Evolutionary conservation across 306 rosid genomes (phyloP).

Genomic region (Dalbergia oliveri): DNA sequence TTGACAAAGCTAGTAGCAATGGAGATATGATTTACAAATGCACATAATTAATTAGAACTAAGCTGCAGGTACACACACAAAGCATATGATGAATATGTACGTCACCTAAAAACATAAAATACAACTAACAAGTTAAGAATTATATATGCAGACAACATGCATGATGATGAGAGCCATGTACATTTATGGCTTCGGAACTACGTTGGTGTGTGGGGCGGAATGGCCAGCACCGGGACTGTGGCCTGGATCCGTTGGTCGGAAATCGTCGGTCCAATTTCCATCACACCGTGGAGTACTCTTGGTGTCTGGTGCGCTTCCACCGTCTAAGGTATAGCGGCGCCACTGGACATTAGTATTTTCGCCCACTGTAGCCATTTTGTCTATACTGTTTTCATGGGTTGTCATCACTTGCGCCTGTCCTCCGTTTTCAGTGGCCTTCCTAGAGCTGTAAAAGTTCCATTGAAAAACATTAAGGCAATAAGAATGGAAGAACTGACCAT

Average conservation of each 20-base stretch:
- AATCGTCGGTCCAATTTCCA: slow-evolving; percentile 43
- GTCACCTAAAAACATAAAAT: background rate
- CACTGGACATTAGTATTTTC: background rate
- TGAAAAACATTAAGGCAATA: slow-evolving; percentile 46
- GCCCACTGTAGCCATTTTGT: slow-evolving; percentile 18
- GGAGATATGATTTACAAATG: slow-evolving; percentile 6
- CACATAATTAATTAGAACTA: background rate
- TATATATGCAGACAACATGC: background rate
- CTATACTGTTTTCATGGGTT: background rate
- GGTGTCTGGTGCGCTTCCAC: background rate
- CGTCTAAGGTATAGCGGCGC: slow-evolving; percentile 40
- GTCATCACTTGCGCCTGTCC: slow-evolving; percentile 20
- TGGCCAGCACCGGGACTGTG: slow-evolving; percentile 86
- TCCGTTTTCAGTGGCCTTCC: slow-evolving; percentile 51
- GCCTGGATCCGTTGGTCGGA: slow-evolving; percentile 71
- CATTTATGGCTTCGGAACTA: slow-evolving; percentile 46
- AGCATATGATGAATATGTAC: too few species aligned
- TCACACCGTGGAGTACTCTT: background rate
- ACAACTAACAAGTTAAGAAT: background rate
- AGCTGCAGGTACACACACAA: too few species aligned
- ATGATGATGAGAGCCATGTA: background rate
- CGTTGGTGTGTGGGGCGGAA: slow-evolving; percentile 46
- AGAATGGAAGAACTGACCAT: slow-evolving; percentile 32
- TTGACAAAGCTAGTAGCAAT: background rate
- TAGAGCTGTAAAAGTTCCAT: slow-evolving; percentile 37